phyloP scores from a whole-genome alignment of 176 grass and related monocot species.

The Sorghum bicolor region Sorghum_bicolor_NCBIv3 NC_012872.2:663001-663500 shows the following conservation, averaged over 20 bases:
- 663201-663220: neutral
- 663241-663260: neutral
- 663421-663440: no score
- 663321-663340: neutral
- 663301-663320: neutral
- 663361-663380: slow-evolving; percentile 6
- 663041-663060: neutral
- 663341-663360: neutral
- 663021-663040: neutral
- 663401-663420: no score
- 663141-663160: neutral
- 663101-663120: neutral
- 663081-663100: neutral
- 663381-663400: neutral
- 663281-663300: neutral
- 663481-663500: no score
- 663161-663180: slow-evolving; percentile 1
- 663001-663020: neutral
- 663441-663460: no score
- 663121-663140: neutral
- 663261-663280: neutral
- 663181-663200: neutral
- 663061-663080: neutral
- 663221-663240: neutral
- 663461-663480: no score